A percentile compares a stretch with the other conserved stretches of the same genome.
phyloP scores from a whole-genome alignment of 1,284 basidiomycete species.

The Cutaneotrichosporon sp. region DNA sequence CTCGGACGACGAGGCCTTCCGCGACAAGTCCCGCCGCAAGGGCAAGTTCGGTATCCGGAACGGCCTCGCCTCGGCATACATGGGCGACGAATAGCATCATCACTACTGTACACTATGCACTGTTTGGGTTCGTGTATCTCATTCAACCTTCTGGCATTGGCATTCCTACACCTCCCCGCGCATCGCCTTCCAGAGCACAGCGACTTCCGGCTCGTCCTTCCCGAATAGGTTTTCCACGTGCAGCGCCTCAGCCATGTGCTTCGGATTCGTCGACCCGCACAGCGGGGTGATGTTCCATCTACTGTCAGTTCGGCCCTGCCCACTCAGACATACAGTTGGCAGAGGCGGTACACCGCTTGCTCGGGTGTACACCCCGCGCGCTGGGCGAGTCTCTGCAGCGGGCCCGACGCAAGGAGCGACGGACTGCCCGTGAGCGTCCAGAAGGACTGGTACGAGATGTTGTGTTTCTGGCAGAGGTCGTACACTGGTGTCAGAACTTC shows the following conservation, averaged over 20 bases:
- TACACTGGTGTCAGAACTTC: constrained; percentile 28
- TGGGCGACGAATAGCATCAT: constrained; percentile 4
- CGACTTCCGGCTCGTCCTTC: constrained; percentile 41
- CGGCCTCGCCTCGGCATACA: constrained; percentile 24
- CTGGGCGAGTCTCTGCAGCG: constrained; percentile 52
- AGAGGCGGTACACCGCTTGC: constrained; percentile 64
- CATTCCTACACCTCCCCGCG: background rate
- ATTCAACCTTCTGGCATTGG: too few relatives aligned
- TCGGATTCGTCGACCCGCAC: constrained; percentile 33
- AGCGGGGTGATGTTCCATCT: constrained; percentile 43
- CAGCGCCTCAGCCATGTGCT: constrained; percentile 63
- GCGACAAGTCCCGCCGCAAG: constrained; percentile 21
- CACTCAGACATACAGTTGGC: constrained; percentile 50
- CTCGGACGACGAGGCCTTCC: constrained; percentile 24
- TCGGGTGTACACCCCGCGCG: constrained; percentile 56
- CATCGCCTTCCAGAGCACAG: constrained; percentile 22
- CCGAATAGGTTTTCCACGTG: constrained; percentile 51
- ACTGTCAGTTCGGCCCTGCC: constrained; percentile 8
- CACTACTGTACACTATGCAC: constrained; percentile 6
- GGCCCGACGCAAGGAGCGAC: constrained; percentile 55
- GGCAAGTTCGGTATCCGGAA: constrained; percentile 43
- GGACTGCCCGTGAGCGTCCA: constrained; percentile 79
- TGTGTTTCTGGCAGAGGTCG: constrained; percentile 49
- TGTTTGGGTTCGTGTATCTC: background rate
- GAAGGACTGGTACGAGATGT: constrained; percentile 74